Evolutionary conservation across 225 moss, liverwort and hornwort genomes (phyloP).

Genomic region (Antitrichia curtipendula): DNA sequence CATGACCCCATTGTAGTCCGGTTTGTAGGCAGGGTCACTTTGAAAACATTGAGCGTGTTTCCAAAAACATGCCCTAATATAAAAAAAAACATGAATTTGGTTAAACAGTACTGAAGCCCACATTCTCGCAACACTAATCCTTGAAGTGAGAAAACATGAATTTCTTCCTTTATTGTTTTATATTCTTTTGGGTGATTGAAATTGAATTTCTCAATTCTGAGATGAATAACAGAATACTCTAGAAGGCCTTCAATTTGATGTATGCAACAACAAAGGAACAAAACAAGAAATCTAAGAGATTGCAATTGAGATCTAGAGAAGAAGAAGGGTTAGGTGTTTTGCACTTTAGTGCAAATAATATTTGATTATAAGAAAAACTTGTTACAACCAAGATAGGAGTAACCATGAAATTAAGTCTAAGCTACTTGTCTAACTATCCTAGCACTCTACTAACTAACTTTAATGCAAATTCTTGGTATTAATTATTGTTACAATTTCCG

Average conservation of each 20-base stretch:
- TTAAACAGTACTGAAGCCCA: too few species aligned
- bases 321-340: neutral
- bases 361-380: neutral
- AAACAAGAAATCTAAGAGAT: neutral
- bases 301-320: neutral
- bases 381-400: neutral
- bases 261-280: neutral
- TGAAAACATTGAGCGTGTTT: too few species aligned
- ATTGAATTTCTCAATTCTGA: too few species aligned
- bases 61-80: too few species aligned
- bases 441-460: neutral
- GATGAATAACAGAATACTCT: neutral
- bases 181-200: too few species aligned
- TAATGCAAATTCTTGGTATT: neutral
- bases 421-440: neutral
- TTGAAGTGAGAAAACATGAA: too few species aligned
- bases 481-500: rapidly evolving
- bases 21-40: too few species aligned
- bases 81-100: too few species aligned
- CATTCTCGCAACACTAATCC: too few species aligned
- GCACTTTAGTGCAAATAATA: neutral
- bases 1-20: too few species aligned
- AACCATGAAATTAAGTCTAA: neutral
- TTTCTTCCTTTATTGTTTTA: too few species aligned
- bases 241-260: neutral